Percentiles rank a stretch among this genome's conserved stretches.
phyloP scores from a whole-genome alignment of 1,284 basidiomycete species.

The Exobasidium cylindrosporum region DNA sequence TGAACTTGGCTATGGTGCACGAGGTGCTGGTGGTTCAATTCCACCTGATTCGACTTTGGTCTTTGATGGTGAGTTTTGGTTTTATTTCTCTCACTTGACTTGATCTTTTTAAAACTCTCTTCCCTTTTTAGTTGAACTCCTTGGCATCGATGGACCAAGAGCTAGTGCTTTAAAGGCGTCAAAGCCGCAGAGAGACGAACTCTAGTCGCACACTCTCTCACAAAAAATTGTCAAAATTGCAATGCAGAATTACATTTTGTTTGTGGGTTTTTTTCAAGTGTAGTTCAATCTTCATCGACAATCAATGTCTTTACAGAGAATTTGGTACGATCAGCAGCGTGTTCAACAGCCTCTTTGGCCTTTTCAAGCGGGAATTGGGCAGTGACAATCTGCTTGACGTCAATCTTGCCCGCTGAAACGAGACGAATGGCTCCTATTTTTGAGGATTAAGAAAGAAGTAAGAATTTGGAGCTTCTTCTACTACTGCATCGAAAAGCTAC shows the following conservation, averaged over 20 bases:
- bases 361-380: conserved; percentile 74
- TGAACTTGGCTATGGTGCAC: conserved; percentile 62
- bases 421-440: conserved; percentile 67
- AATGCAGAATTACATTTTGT: too few relatives aligned
- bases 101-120: not conserved
- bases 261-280: too few relatives aligned
- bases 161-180: conserved; percentile 8
- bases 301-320: conserved; percentile 48
- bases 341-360: conserved; percentile 75
- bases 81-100: not conserved
- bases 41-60: conserved; percentile 79
- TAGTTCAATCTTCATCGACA: conserved; percentile 27
- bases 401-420: conserved; percentile 72
- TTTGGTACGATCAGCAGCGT: conserved; percentile 66
- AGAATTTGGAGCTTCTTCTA: too few relatives aligned
- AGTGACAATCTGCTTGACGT: conserved; percentile 83
- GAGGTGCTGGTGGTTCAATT: conserved; percentile 74
- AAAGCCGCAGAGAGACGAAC: not conserved
- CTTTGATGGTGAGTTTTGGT: conserved; percentile 66
- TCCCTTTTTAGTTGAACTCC: conserved; percentile 13
- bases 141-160: conserved; percentile 16
- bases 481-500: too few relatives aligned
- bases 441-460: conserved; percentile 42
- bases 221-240: too few relatives aligned
- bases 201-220: too few relatives aligned